These are phyloP conservation scores for Tolypocladium endophyticum DNA, from an alignment of 2,329 filamentous ascomycete species.

Conservation along the genomic window DNA sequence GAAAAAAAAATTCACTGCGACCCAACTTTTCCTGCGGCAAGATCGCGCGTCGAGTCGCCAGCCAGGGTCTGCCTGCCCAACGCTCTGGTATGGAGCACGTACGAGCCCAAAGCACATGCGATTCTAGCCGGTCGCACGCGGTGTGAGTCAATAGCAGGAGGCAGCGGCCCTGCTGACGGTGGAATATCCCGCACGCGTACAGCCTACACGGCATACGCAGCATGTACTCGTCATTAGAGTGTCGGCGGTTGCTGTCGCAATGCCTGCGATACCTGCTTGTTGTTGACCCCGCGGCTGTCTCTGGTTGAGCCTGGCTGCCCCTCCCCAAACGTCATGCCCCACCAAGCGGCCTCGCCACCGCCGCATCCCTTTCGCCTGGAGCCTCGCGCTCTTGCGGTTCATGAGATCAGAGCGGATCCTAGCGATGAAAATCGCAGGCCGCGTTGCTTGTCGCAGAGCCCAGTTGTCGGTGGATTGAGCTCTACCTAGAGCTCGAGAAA, in stretches of 20 bases:
- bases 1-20: conserved; percentile 14
- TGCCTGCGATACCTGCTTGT: background rate
- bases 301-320: conserved; percentile 6
- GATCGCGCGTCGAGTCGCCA: conserved; percentile 6
- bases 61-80: conserved; percentile 14
- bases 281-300: background rate
- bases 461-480: background rate
- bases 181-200: background rate
- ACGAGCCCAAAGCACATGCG: conserved; percentile 12
- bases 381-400: background rate
- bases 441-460: background rate
- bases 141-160: background rate
- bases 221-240: background rate
- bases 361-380: background rate
- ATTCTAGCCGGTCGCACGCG: conserved; percentile 1
- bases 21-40: conserved; percentile 6
- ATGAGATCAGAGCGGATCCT: conserved; percentile 12
- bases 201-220: background rate
- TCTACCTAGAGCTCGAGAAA: background rate
- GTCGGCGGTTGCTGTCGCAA: background rate
- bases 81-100: conserved; percentile 1
- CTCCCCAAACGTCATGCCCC: conserved; percentile 22
- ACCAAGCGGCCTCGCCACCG: conserved; percentile 16
- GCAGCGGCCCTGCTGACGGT: background rate
- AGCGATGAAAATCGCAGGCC: background rate